Evolutionary conservation across 2,329 filamentous ascomycete genomes (phyloP).

Genomic region (Claviceps pusilla): DNA sequence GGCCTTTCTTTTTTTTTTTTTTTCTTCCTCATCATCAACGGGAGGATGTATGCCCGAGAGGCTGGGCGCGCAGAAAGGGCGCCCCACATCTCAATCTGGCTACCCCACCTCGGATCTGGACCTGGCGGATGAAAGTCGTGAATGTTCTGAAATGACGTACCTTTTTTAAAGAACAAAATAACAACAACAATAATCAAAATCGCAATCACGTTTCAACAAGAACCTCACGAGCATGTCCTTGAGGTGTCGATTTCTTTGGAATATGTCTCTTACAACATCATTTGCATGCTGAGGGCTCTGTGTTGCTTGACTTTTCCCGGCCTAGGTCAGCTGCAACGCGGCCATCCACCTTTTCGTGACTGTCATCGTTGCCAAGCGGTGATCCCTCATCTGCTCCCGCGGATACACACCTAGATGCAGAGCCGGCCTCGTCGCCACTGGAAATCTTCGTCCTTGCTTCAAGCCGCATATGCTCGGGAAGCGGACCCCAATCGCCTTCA

Average conservation of each 20-base stretch:
- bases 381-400: background rate
- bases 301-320: background rate
- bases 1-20: background rate
- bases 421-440: background rate
- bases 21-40: background rate
- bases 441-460: background rate
- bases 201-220: too few relatives aligned
- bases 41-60: background rate
- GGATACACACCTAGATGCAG: background rate
- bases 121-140: background rate
- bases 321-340: background rate
- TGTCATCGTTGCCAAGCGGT: background rate
- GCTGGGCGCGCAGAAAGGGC: background rate
- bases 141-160: background rate
- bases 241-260: background rate
- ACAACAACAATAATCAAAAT: too few relatives aligned
- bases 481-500: constrained; percentile 30
- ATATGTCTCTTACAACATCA: background rate
- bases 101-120: background rate
- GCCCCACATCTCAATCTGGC: background rate
- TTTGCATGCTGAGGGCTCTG: background rate
- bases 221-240: background rate
- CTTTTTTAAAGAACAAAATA: background rate
- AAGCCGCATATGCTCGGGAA: constrained; percentile 21
- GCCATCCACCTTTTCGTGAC: background rate